Base-by-base conservation (phyloP, 1,284 basidiomycete genomes). In the Mycena sp. region DNA sequence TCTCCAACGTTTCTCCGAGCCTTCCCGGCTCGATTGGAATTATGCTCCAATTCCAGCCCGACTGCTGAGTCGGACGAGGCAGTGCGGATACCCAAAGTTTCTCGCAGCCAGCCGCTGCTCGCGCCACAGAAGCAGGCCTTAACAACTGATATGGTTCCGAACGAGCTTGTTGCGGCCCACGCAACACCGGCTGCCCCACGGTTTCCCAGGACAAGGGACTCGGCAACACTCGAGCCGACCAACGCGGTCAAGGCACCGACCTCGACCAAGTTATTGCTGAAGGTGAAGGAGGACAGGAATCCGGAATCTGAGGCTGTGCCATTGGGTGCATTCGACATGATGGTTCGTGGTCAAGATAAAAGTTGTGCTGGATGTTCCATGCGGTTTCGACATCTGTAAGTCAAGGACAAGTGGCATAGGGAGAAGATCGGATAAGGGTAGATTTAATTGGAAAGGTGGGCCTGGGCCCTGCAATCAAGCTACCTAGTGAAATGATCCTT, bases 201-300 rank as follows among this genome's bases (percentile, higher is more conserved):
- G 41, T 64, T 68, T 9, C 69, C 68, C 28, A 70, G 51, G 3
- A 63, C 53, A 6, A 70, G 51, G 11, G 60, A 61, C 45, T 63
- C 66, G 7, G 68, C 69, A 12, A 63, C 54, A 41, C 45, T 53
- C 35, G 68, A 68, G 19, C 68, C 69, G 7, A 69, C 45, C 46
- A 70, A 49, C 19, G 66, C 65, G 26, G 68, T 70, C 12, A 70
- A 46, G n/a, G 70, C 70, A n/a, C 46, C 37, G 55, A 71, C 46
- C n/a, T 69, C 68, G 49, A 69, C 56, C 17, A 69, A 50, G 32
- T 59, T 59, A 35, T 69, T 63, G 52, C 48, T 40, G 35, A 62
- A 50, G 11, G 6, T 37, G 30, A 56, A 56, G 4, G 53, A 45
- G 38, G 50, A 19, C n/a, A n/a, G n/a, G n/a, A n/a, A n/a, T n/a